phyloP scores from a whole-genome alignment of 2,329 filamentous ascomycete genomes.

The Phaeoacremonium minimum region DNA sequence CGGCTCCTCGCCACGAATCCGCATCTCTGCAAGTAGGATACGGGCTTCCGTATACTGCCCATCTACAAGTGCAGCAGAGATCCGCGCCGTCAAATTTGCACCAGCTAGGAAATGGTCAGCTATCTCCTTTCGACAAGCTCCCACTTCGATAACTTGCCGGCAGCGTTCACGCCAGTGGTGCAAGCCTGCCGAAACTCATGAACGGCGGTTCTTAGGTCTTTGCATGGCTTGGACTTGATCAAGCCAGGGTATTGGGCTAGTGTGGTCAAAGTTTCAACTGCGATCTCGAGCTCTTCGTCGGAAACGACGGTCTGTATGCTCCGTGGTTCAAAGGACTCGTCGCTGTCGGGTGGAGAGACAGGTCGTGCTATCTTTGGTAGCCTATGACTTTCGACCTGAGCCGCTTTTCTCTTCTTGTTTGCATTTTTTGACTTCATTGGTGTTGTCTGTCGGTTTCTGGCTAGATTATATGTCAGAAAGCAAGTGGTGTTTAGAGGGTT shows the following conservation, averaged over 20 bases:
- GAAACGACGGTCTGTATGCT: slow-evolving; percentile 8
- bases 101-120: slow-evolving; percentile 40
- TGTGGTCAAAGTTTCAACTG: slow-evolving; percentile 8
- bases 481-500: too few species aligned
- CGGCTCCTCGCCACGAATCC: slow-evolving; percentile 58
- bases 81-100: slow-evolving; percentile 61
- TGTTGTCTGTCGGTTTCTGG: too few species aligned
- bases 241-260: slow-evolving; percentile 45
- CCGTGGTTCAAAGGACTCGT: too few species aligned
- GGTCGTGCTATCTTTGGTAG: too few species aligned
- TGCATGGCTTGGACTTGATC: slow-evolving; percentile 66
- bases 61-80: slow-evolving; percentile 62
- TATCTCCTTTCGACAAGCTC: too few species aligned
- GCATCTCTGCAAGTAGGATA: slow-evolving; percentile 66
- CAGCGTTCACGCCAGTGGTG: slow-evolving; percentile 59
- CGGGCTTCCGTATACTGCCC: slow-evolving; percentile 62
- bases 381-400: too few species aligned
- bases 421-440: too few species aligned
- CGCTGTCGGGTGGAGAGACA: too few species aligned
- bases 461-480: too few species aligned
- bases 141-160: too few species aligned
- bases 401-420: too few species aligned
- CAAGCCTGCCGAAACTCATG: slow-evolving; percentile 67
- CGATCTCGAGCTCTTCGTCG: slow-evolving; percentile 10
- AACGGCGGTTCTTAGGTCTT: slow-evolving; percentile 60